Conservation (phyloP, 2,329 filamentous ascomycete species). For the Claviceps cyperi region DNA sequence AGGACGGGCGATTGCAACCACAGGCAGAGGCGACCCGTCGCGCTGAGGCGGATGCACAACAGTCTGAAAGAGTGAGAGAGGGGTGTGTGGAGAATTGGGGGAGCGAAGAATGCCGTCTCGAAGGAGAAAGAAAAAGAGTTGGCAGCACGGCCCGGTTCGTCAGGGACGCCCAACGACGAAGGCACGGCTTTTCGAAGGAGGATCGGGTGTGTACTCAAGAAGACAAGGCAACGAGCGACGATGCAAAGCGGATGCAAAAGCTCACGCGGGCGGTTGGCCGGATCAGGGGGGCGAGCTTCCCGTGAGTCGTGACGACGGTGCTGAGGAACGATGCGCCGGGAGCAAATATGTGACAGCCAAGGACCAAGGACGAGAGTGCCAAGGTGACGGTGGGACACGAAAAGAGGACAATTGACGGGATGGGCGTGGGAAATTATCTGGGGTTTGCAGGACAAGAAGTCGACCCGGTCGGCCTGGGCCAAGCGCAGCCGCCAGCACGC, state of each 20-base stretch:
- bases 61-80: background rate
- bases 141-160: constrained; percentile 8
- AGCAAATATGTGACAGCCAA: constrained; percentile 6
- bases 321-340: constrained; percentile 4
- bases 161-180: constrained; percentile 9
- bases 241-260: constrained; percentile 5
- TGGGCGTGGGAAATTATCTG: constrained; percentile 13
- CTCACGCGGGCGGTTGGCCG: constrained; percentile 7
- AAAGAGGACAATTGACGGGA: constrained; percentile 12
- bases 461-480: constrained; percentile 7
- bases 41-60: constrained; percentile 2
- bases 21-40: background rate
- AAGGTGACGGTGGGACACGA: constrained; percentile 12
- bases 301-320: constrained; percentile 6
- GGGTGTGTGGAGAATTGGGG: constrained; percentile 3
- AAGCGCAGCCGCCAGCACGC: constrained; percentile 8
- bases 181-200: constrained; percentile 4
- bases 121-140: background rate
- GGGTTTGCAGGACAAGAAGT: constrained; percentile 12
- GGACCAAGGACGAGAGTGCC: constrained; percentile 7
- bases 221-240: constrained; percentile 3
- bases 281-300: constrained; percentile 7
- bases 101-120: background rate
- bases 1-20: constrained; percentile 2
- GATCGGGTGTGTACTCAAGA: constrained; percentile 4